Conservation (phyloP, 225 moss, liverwort and hornwort species). For the Takakia lepidozioides region DNA sequence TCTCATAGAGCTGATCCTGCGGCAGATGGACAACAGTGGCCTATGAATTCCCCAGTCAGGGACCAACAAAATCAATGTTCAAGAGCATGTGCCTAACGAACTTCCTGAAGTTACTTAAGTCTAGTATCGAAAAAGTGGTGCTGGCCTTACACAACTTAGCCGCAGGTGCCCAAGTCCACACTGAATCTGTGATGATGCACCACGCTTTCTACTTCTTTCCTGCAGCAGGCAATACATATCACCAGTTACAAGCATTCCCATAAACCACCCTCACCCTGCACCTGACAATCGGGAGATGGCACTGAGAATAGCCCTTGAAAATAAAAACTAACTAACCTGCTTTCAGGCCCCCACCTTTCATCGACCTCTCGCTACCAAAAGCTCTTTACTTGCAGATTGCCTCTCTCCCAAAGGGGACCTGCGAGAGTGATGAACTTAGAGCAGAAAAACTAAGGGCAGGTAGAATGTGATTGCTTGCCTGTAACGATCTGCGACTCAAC, state of each 20-base stretch:
- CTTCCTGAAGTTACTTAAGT: not conserved
- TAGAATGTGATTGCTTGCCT: conserved; percentile 16
- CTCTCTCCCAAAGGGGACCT: no score
- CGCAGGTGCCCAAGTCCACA: conserved; percentile 12
- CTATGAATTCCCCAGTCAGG: no score
- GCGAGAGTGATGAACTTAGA: no score
- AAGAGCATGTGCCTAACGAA: no score
- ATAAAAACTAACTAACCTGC: no score
- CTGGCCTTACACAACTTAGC: conserved; percentile 21
- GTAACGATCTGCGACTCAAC: conserved; percentile 32
- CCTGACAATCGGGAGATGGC: no score
- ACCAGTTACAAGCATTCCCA: not conserved
- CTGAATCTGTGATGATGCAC: conserved; percentile 5
- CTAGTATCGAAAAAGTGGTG: not conserved
- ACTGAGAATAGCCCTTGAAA: no score
- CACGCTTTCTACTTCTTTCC: conserved; percentile 10
- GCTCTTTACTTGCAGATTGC: no score
- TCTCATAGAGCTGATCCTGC: not conserved
- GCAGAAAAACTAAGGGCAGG: no score
- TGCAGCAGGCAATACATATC: conserved; percentile 2
- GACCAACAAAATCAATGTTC: no score
- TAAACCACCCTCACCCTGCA: not conserved
- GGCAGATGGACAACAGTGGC: not conserved
- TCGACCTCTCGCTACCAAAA: not conserved
- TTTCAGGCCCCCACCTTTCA: no score